These are phyloP conservation scores for Lasiodiplodia gonubiensis DNA, from an alignment of 2,329 filamentous ascomycete genomes.

Conservation along the genomic window DNA sequence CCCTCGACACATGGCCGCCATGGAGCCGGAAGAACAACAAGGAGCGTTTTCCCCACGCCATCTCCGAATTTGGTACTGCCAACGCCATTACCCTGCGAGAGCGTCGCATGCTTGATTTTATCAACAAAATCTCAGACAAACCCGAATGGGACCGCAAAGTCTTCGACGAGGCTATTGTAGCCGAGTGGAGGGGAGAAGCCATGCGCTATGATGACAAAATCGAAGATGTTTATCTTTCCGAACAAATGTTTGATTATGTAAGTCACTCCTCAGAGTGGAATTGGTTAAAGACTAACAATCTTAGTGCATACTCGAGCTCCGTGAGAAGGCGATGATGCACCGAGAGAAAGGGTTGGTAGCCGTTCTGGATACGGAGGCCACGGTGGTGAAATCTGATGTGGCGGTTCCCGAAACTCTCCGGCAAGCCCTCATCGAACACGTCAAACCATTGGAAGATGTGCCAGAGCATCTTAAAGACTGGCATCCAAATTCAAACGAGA, in stretches of 20 bases:
- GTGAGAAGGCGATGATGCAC: slow-evolving; percentile 57
- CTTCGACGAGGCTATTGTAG: slow-evolving; percentile 39
- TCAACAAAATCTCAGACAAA: slow-evolving; percentile 51
- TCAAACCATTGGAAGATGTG: slow-evolving; percentile 57
- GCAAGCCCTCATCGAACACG: slow-evolving; percentile 51
- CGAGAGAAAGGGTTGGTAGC: slow-evolving; percentile 49
- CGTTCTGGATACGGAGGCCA: slow-evolving; percentile 53
- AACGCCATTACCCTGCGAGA: slow-evolving; percentile 44
- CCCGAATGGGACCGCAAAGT: slow-evolving; percentile 50
- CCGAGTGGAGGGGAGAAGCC: slow-evolving; percentile 42
- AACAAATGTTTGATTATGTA: slow-evolving; percentile 17
- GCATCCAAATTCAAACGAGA: slow-evolving; percentile 63
- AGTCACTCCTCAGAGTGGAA: neutral
- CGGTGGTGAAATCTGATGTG: slow-evolving; percentile 61
- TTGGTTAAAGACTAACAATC: neutral
- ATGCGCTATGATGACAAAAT: neutral
- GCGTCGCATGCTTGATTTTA: slow-evolving; percentile 46
- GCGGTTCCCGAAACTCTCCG: slow-evolving; percentile 49
- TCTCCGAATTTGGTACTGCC: slow-evolving; percentile 36
- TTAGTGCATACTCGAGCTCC: slow-evolving; percentile 52
- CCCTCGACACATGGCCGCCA: slow-evolving; percentile 38
- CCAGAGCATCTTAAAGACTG: slow-evolving; percentile 61
- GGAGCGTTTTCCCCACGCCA: slow-evolving; percentile 42
- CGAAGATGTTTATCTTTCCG: slow-evolving; percentile 9
- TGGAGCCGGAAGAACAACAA: slow-evolving; percentile 25